phyloP scores from a whole-genome alignment of 164 flowering plant genomes.

The Vitis labrusca region DNA sequence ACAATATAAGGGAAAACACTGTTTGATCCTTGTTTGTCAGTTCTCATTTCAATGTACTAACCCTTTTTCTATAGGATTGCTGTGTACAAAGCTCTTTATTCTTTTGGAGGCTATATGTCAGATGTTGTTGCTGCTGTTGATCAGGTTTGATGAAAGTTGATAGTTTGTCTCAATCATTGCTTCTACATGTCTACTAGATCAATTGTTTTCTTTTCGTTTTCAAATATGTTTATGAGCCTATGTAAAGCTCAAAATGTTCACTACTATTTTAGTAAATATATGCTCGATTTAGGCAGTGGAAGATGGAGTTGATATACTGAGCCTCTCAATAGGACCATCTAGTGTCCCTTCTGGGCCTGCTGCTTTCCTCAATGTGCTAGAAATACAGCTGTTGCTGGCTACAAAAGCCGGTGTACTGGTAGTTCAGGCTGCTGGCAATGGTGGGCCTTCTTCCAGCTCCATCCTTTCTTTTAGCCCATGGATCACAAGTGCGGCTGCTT shows the following conservation, averaged over 20 bases:
- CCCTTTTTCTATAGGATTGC: slow-evolving; percentile 41
- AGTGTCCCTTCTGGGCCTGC: slow-evolving; percentile 48
- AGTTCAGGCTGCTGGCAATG: slow-evolving; percentile 64
- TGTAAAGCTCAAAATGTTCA: too few relatives aligned
- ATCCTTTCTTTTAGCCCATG: slow-evolving; percentile 70
- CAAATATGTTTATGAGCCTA: too few relatives aligned
- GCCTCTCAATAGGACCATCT: slow-evolving; percentile 63
- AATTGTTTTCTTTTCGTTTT: too few relatives aligned
- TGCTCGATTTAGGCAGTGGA: slow-evolving; percentile 45
- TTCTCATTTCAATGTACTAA: background rate
- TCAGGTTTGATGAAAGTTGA: slow-evolving; percentile 33
- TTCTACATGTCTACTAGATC: too few relatives aligned
- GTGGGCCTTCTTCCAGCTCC: slow-evolving; percentile 49
- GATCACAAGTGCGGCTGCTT: slow-evolving; percentile 64
- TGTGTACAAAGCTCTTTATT: slow-evolving; percentile 59
- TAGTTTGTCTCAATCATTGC: background rate
- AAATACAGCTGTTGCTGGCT: slow-evolving; percentile 53
- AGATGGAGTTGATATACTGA: slow-evolving; percentile 65
- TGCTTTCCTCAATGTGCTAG: slow-evolving; percentile 53
- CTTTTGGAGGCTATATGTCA: slow-evolving; percentile 62
- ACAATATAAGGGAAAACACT: too few relatives aligned
- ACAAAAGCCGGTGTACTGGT: slow-evolving; percentile 61
- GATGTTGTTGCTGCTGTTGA: slow-evolving; percentile 73
- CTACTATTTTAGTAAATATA: background rate
- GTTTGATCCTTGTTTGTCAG: too few relatives aligned